Percentiles rank a stretch among this genome's conserved stretches.
These are phyloP conservation scores for Tetrahymena borealis DNA, from an alignment of 73 alveolate genomes.

Conservation along the genomic window DNA sequence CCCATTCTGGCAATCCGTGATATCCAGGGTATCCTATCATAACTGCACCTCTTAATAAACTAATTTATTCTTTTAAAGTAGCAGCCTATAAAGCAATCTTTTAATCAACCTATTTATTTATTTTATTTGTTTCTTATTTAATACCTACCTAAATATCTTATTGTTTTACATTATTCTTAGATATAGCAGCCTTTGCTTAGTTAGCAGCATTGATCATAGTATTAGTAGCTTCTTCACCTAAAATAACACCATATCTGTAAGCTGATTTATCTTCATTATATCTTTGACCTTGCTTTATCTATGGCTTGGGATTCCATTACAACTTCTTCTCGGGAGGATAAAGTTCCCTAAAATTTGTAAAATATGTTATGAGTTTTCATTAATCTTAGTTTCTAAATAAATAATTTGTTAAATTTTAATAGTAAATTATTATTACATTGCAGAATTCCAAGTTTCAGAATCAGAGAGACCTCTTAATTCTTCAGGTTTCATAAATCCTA, in stretches of 20 bases:
- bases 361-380: neutral
- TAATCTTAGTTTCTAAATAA: neutral
- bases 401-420: neutral
- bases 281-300: conserved; percentile 66
- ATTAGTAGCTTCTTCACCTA: conserved; percentile 75
- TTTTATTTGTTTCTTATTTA: neutral
- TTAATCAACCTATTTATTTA: conserved; percentile 54
- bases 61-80: conserved; percentile 60
- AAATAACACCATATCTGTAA: conserved; percentile 45
- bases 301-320: conserved; percentile 62
- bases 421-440: neutral
- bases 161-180: conserved; percentile 30
- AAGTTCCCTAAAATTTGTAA: conserved; percentile 49
- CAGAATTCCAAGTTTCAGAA: conserved; percentile 24
- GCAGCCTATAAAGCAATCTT: conserved; percentile 52
- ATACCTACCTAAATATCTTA: neutral
- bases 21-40: conserved; percentile 96
- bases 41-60: conserved; percentile 79
- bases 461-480: conserved; percentile 86
- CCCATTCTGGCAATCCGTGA: conserved; percentile 95
- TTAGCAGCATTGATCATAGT: conserved; percentile 76
- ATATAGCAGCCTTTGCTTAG: conserved; percentile 69
- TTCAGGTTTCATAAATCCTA: conserved; percentile 88
- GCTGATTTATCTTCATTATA: conserved; percentile 41
- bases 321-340: conserved; percentile 64